Evolutionary conservation across 1,139 yeast genomes (phyloP), one percentile per base, ranked within the genome.

Genomic region (Kodamaea plutei): DNA sequence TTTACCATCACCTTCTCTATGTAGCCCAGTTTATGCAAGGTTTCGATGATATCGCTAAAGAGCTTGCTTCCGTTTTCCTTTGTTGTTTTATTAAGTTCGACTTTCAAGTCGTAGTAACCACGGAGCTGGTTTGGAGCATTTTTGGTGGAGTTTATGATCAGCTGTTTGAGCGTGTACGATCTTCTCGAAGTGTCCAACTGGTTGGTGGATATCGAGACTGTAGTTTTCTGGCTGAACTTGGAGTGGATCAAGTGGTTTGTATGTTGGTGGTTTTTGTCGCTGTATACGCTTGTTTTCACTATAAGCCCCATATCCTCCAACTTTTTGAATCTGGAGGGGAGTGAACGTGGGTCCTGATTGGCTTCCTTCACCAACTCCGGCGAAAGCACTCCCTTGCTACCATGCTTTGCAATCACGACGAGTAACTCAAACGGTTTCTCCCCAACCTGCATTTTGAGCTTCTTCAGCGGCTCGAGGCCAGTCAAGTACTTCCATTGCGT

Each of bases 321-420:
- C 30, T 69, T 66, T 43, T 73, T 75, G 33, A 80, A 60, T 42
- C 91, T 63, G 2, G 76, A 64, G 0, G 88, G 78, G 24, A 80
- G 59, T 33, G 88, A 79, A 38, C 89, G 64, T n/a, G 80, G 74
- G 46, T 82, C 91, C 52, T 82, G 91, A 5, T 72, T 73, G 0
- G 87, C 74, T 10, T 58, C 62, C 25, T 62, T 61, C 5, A 77
- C 70, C 37, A 82, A 56, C 17, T 74, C 76, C 19, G 76, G 61
- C 0, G 88, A 72, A 35, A 72, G 66, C 8, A 80, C 71, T 8
- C 91, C 91, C 2, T 52, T 45, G 1, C 64, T 56, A 14, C 77
- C 78, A 23, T 70, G 51, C 37, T 66, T 70, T 0, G 87, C 83
- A 31, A 82, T 64, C 27, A 64, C 73, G 42, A 66, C 58, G 13